Conservation (phyloP, 176 grass and related monocot genomes). For the Avena eriantha region DNA sequence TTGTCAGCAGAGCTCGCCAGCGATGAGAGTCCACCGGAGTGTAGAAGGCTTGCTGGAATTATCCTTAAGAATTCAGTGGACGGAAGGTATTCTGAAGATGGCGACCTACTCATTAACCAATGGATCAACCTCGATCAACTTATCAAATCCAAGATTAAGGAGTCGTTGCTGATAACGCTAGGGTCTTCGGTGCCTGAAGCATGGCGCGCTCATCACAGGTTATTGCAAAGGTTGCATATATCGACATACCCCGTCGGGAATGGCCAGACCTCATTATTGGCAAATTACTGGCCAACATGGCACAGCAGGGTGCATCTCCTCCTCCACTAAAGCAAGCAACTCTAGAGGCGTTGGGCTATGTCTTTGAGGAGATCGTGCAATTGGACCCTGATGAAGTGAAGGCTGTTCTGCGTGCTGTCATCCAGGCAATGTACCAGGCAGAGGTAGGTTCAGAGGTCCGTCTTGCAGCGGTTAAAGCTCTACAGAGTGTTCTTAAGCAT, state of each 20-base stretch:
- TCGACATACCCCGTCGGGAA: slow-evolving; percentile 78
- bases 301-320: slow-evolving; percentile 48
- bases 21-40: slow-evolving; percentile 65
- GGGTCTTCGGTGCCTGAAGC: slow-evolving; percentile 67
- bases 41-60: slow-evolving; percentile 75
- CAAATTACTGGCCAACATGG: slow-evolving; percentile 70
- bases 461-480: slow-evolving; percentile 76
- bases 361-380: slow-evolving; percentile 64
- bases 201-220: slow-evolving; percentile 79
- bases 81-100: slow-evolving; percentile 57
- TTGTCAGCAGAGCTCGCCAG: slow-evolving; percentile 68
- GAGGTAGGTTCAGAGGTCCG: slow-evolving; percentile 74
- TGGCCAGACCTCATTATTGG: slow-evolving; percentile 86
- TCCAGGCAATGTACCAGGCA: slow-evolving; percentile 78
- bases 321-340: slow-evolving; percentile 79
- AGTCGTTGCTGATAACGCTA: slow-evolving; percentile 73
- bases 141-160: slow-evolving; percentile 76
- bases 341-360: slow-evolving; percentile 82
- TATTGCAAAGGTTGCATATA: slow-evolving; percentile 83
- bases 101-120: slow-evolving; percentile 58
- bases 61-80: slow-evolving; percentile 79
- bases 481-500: slow-evolving; percentile 73
- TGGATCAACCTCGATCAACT: slow-evolving; percentile 65
- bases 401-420: slow-evolving; percentile 79
- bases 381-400: slow-evolving; percentile 84